Evolutionary conservation across 2,329 filamentous ascomycete genomes (phyloP).

Genomic region (Xylaria digitata): DNA sequence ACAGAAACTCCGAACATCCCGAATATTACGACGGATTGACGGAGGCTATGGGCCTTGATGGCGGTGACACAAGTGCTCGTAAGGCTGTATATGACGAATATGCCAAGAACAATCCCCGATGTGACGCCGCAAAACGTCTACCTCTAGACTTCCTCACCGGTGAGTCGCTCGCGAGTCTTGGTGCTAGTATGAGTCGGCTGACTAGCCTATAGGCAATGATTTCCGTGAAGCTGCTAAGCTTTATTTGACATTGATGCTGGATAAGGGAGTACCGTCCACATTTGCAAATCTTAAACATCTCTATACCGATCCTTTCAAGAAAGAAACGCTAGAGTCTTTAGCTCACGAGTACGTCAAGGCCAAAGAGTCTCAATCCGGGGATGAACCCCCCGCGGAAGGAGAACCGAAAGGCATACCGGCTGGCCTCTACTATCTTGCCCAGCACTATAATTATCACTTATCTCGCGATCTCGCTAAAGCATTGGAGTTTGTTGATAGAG

Average conservation of each 20-base stretch:
- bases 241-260: conserved; percentile 86
- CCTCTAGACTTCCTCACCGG: conserved; percentile 89
- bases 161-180: conserved; percentile 49
- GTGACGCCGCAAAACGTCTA: conserved; percentile 85
- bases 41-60: conserved; percentile 71
- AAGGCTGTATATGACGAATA: conserved; percentile 86
- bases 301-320: conserved; percentile 82
- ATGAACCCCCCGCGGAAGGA: conserved; percentile 58
- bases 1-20: conserved; percentile 88
- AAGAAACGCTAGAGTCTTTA: conserved; percentile 77
- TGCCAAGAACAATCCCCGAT: conserved; percentile 81
- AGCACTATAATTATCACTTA: conserved; percentile 94
- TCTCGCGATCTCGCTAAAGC: conserved; percentile 88
- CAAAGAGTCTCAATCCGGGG: conserved; percentile 54
- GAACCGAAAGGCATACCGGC: conserved; percentile 76
- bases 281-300: conserved; percentile 97
- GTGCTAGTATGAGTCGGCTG: conserved; percentile 5
- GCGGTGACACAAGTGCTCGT: conserved; percentile 69
- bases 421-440: conserved; percentile 91
- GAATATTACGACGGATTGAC: conserved; percentile 86
- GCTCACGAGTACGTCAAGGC: conserved; percentile 81
- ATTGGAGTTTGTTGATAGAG: conserved; percentile 82
- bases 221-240: conserved; percentile 81
- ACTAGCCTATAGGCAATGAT: conserved; percentile 68
- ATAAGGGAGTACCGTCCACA: conserved; percentile 92